These are phyloP conservation scores for Apiotrichum siamense DNA, from an alignment of 1,284 basidiomycete species.

Conservation along the genomic window DNA sequence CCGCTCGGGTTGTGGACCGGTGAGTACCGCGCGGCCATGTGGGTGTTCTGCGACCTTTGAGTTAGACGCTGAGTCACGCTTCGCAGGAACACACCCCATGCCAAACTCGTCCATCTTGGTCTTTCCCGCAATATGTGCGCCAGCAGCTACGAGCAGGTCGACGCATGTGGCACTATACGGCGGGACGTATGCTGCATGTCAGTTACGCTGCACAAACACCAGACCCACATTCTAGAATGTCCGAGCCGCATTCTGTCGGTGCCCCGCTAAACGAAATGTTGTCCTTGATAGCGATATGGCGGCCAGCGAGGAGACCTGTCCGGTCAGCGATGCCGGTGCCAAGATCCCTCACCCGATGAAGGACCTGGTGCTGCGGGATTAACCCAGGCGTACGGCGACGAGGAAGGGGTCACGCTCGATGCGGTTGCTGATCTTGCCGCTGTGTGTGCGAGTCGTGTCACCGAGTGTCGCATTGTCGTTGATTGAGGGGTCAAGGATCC, in stretches of 20 bases:
- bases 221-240: constrained; percentile 59
- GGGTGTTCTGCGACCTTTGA: constrained; percentile 28
- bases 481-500: neutral
- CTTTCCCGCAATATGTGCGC: constrained; percentile 74
- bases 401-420: neutral
- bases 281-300: constrained; percentile 68
- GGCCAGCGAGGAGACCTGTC: constrained; percentile 29
- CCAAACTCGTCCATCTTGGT: constrained; percentile 98
- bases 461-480: neutral
- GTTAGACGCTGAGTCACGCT: constrained; percentile 20
- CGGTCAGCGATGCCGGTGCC: neutral
- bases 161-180: constrained; percentile 89
- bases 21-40: constrained; percentile 25
- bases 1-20: constrained; percentile 67
- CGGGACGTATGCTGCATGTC: constrained; percentile 59
- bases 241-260: constrained; percentile 73
- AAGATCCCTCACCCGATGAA: constrained; percentile 10
- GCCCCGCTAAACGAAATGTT: constrained; percentile 67
- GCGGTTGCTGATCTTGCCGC: neutral
- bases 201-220: constrained; percentile 6
- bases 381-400: constrained; percentile 35
- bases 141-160: constrained; percentile 56
- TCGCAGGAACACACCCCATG: constrained; percentile 67
- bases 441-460: constrained; percentile 1
- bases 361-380: constrained; percentile 12